Base-by-base conservation (phyloP, 208 protist genomes). In the Phytomonas sp. region DNA sequence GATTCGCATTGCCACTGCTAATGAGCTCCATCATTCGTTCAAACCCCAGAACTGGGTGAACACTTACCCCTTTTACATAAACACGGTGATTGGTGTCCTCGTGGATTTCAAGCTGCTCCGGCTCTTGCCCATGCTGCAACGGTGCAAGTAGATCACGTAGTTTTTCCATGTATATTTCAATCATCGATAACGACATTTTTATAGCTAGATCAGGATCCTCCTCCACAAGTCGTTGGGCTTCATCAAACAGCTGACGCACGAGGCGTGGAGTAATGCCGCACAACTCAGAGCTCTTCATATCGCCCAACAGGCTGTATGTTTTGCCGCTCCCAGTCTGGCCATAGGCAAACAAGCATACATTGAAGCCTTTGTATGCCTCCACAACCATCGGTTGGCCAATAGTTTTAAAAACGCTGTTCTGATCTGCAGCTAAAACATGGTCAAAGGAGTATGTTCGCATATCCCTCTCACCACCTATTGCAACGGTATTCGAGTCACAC, bases 361-460 rank as follows among this genome's bases (percentile, higher is more conserved):
- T 91, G 72, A 90, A 94, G 3, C 89, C 89, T 69, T 87, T 84
- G 83, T 89, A 91, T 23, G 85, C 84, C 71, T 94, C 86, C 59
- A 76, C 70, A 60, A 94, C 71, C 89, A 94, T 94, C 62, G 87
- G 86, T 52, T 52, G 52, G 23, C 89, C 89, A 74, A 94, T 83
- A 29, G 72, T 61, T 33, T 93, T 80, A 75, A 83, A 94, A 63
- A 94, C 65, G 69, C 85, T 79, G 30, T 71, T 67, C 81, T 94
- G 89, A 2, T 62, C 60, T 11, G 72, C 61, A 23, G 68, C 56
- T 42, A 83, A 88, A 14, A 88, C 80, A 66, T 85, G 61, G 67
- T 86, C 80, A 63, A 86, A 85, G 30, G 49, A 67, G 67, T 79
- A 80, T 23, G 60, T 49, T 11, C 73, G 64, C 69, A 66, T 75